A percentile compares a stretch with the other conserved stretches of the same genome.
Conservation (phyloP, 1,139 yeast species). For the Saccharomyces uvarum region DNA sequence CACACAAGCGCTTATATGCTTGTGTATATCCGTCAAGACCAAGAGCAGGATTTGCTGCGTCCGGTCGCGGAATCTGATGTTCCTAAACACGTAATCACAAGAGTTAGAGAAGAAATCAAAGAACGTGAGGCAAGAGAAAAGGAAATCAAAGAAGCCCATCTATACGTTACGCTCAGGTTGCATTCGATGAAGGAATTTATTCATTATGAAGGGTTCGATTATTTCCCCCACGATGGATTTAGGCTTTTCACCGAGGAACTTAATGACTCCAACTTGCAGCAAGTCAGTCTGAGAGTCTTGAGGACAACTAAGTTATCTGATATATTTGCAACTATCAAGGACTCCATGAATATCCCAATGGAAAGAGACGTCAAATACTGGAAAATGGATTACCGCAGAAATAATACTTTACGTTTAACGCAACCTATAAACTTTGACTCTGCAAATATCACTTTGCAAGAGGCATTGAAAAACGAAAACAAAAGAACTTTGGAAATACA, state of each 20-base stretch:
- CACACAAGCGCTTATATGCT: conserved; percentile 96
- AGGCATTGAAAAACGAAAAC: conserved; percentile 36
- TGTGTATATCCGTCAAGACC: conserved; percentile 73
- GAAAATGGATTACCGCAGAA: conserved; percentile 61
- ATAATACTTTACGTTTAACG: conserved; percentile 65
- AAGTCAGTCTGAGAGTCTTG: conserved; percentile 46
- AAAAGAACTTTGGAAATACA: neutral
- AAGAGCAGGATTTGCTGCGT: conserved; percentile 51
- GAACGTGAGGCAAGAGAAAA: conserved; percentile 50
- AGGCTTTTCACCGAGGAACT: conserved; percentile 43
- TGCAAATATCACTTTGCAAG: conserved; percentile 37
- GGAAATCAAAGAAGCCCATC: conserved; percentile 71
- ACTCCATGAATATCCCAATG: conserved; percentile 37
- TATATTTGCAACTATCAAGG: conserved; percentile 45
- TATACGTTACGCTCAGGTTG: conserved; percentile 56
- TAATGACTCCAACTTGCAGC: conserved; percentile 43
- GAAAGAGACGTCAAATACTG: conserved; percentile 48
- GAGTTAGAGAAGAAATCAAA: conserved; percentile 53
- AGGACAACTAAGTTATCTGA: conserved; percentile 50
- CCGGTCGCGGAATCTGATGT: conserved; percentile 50
- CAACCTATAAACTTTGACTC: conserved; percentile 38
- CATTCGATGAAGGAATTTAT: conserved; percentile 47
- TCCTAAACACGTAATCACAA: conserved; percentile 63
- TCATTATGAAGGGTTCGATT: conserved; percentile 66
- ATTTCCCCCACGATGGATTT: conserved; percentile 50